Base-by-base conservation (phyloP, 1,284 basidiomycete genomes). In the Apiotrichum laibachii region DNA sequence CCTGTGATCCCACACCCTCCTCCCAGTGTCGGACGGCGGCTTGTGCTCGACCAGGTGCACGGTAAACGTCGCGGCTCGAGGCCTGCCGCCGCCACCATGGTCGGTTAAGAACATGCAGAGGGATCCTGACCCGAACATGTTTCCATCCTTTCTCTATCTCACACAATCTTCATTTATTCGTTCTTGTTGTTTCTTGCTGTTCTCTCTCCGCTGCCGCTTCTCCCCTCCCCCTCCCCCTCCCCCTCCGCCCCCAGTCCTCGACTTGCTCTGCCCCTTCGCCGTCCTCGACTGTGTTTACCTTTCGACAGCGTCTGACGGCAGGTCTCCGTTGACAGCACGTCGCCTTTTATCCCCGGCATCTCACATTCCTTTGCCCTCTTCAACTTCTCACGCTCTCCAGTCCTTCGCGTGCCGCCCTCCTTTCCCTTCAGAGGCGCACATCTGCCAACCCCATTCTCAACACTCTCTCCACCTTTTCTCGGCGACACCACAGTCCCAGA, bases 251-350 rank as follows among this genome's bases (percentile, higher is more conserved):
- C 47, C n/a, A 33, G 26, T 6, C n/a, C 18, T 22, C 47, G n/a
- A 18, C 26, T 33, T 35, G 18, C 9, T 9, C 15, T 15, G 16
- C 5, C 33, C 3, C 34, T 19, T 21, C 18, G 5, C 34, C n/a
- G 7, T 12, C 13, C 34, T 34, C 34, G 26, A 31, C 47, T 49
- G 31, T 49, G 26, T 49, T 35, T 49, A 33, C 31, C 4, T 35
- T 49, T 49, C 26, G 16, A 22, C 33, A 19, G 6, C 31, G 34
- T 49, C 47, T 49, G 35, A 49, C 34, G 47, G 47, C 47, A 49
- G 47, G 47, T 49, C 34, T 49, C 47, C 47, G 47, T 49, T 49
- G 33, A 35, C 47, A 19, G 45, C 31, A 11, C n/a, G 11, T n/a
- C n/a, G 19, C 10, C 19, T 19, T 33, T 7, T 15, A 19, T 19